These are phyloP conservation scores for Volvox reticuliferus DNA, from an alignment of 139 green algal genomes.

Conservation along the genomic window DNA sequence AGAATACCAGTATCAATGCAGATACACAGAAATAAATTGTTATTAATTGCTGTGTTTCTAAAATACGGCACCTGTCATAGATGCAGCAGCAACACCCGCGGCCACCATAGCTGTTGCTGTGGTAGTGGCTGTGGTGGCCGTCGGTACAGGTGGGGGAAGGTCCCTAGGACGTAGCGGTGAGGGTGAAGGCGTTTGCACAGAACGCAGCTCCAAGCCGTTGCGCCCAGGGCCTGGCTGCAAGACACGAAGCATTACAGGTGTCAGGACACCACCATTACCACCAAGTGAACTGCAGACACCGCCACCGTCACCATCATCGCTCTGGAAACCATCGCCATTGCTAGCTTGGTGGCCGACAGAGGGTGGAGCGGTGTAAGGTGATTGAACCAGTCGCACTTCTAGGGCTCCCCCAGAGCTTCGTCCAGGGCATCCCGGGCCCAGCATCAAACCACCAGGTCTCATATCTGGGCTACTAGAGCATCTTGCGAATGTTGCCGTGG, in stretches of 20 bases:
- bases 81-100: background rate
- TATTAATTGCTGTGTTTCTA: too few species aligned
- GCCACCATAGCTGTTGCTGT: background rate
- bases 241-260: background rate
- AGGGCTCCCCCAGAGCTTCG: too few species aligned
- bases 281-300: background rate
- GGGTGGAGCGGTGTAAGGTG: too few species aligned
- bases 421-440: background rate
- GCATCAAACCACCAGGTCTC: background rate
- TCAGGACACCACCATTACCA: background rate
- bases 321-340: background rate
- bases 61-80: too few species aligned
- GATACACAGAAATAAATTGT: too few species aligned
- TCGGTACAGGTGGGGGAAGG: background rate
- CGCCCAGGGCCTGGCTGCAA: background rate
- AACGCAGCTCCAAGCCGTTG: background rate
- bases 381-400: too few species aligned
- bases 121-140: background rate
- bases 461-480: constrained; percentile 25
- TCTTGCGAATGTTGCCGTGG: background rate
- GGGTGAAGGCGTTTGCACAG: background rate
- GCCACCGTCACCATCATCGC: background rate
- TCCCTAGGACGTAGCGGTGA: constrained; percentile 7
- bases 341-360: too few species aligned
- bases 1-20: too few species aligned